Evolutionary conservation across 768 basidiomycete species (phyloP), one percentile per base, ranked within the genome.

Genomic region (Auricularia sp.): DNA sequence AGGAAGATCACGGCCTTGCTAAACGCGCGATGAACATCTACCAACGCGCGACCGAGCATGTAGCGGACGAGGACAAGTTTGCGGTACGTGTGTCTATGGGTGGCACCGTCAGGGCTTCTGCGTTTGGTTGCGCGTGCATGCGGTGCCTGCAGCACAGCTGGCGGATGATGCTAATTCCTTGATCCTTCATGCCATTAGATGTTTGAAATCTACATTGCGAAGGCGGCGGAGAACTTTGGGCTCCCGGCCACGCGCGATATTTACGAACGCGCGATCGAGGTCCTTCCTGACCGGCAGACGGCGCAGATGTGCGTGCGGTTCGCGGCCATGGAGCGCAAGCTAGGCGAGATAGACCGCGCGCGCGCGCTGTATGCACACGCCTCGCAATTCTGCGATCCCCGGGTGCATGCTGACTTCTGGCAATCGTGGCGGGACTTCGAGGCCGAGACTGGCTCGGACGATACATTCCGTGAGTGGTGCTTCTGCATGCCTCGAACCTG

Each of bases 301-400:
- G 94, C 96, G 21, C 90, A 95, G 75, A 98, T 98, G 93, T 98
- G 95, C 74, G 81, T 98, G 24, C 91, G 94, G 56, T 99, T 98
- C 74, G 96, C 97, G 3, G 84, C 85, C 39, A 85, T 99, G 70
- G 97, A 99, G 75, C 88, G 96, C 69, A 99, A 99, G 74, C 85
- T 99, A 42, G 97, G 97, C 63, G 97, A 99, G 79, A 98, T 99
- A 75, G 97, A 99, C 77, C 84, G 97, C 33, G 97, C 97, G 13
- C 86, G 97, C 61, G 90, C 94, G 1, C 90, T 98, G 69, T 98
- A 96, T 70, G 96, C 94, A 1, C 96, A 98, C 72, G 96, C 97
- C 0, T 94, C 92, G 21, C 97, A 99, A 72, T 98, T 99, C 83
- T 99, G 96, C 75, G 96, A 98, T 73, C 96, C 96, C 13, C 85